Conservation (phyloP, 2,329 filamentous ascomycete species). For the Dothideomycetes sp. region DNA sequence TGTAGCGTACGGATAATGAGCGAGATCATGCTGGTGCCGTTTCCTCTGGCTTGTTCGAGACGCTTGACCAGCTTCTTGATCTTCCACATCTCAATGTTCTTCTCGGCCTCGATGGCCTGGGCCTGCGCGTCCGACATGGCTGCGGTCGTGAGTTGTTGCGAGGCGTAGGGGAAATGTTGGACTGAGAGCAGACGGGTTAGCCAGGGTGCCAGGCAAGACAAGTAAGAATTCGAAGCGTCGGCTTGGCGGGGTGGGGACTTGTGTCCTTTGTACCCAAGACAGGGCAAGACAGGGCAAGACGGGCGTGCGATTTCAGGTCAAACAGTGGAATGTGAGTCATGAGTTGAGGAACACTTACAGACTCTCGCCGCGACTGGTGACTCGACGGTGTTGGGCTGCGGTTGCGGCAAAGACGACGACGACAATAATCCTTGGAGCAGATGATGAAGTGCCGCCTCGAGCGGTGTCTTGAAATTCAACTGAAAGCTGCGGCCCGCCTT, state of each 20-base stretch:
- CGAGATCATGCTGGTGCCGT: constrained; percentile 99
- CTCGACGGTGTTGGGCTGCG: not conserved
- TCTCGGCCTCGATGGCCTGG: constrained; percentile 88
- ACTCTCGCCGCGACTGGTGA: not conserved
- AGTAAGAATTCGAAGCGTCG: too few species aligned
- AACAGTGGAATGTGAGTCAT: too few species aligned
- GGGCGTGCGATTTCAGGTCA: too few species aligned
- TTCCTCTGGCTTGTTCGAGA: constrained; percentile 90
- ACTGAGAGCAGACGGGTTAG: constrained; percentile 5
- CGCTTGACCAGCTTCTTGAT: constrained; percentile 99
- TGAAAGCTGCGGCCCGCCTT: too few species aligned
- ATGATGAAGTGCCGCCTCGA: not conserved
- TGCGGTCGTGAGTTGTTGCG: constrained; percentile 19
- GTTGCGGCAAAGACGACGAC: too few species aligned
- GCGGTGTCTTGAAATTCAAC: too few species aligned
- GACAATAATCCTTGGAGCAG: not conserved
- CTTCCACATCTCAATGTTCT: constrained; percentile 94
- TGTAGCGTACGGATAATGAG: constrained; percentile 96
- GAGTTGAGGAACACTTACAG: not conserved
- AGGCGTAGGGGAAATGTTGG: constrained; percentile 4
- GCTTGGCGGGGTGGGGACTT: not conserved
- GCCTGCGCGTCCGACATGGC: constrained; percentile 72
- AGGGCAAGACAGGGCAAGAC: too few species aligned
- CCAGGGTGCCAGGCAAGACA: too few species aligned
- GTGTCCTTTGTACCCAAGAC: too few species aligned